Conservation (phyloP, 129 eudicot species). For the Kitagawia praeruptora region DNA sequence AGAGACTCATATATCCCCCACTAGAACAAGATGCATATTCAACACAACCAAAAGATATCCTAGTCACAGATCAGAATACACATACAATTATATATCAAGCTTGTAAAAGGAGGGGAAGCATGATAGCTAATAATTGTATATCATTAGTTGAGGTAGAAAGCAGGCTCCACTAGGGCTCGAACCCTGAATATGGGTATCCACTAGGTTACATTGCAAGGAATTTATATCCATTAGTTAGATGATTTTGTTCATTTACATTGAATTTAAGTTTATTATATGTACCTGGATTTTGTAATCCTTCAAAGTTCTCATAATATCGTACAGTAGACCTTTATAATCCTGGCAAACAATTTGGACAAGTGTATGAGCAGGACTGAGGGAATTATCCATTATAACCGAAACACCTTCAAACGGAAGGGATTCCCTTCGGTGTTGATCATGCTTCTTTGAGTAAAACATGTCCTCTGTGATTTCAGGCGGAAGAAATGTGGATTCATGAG, state of each 20-base stretch:
- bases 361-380: slow-evolving; percentile 83
- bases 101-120: neutral
- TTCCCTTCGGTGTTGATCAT: slow-evolving; percentile 27
- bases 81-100: neutral
- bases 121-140: neutral
- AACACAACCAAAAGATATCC: neutral
- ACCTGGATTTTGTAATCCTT: slow-evolving; percentile 88
- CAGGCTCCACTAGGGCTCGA: neutral
- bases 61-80: neutral
- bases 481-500: slow-evolving; percentile 63
- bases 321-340: slow-evolving; percentile 81
- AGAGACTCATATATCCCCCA: neutral
- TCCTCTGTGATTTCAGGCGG: slow-evolving; percentile 62
- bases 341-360: slow-evolving; percentile 76
- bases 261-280: neutral
- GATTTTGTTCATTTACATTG: neutral
- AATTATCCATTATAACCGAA: slow-evolving; percentile 69
- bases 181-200: neutral
- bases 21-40: neutral
- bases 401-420: slow-evolving; percentile 28
- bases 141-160: neutral
- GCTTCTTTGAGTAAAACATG: slow-evolving; percentile 40
- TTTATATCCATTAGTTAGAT: neutral
- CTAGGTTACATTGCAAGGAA: neutral
- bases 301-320: slow-evolving; percentile 80